Conservation (phyloP, 2,329 filamentous ascomycete genomes). For the Chrysoporthe deuterocubensis region DNA sequence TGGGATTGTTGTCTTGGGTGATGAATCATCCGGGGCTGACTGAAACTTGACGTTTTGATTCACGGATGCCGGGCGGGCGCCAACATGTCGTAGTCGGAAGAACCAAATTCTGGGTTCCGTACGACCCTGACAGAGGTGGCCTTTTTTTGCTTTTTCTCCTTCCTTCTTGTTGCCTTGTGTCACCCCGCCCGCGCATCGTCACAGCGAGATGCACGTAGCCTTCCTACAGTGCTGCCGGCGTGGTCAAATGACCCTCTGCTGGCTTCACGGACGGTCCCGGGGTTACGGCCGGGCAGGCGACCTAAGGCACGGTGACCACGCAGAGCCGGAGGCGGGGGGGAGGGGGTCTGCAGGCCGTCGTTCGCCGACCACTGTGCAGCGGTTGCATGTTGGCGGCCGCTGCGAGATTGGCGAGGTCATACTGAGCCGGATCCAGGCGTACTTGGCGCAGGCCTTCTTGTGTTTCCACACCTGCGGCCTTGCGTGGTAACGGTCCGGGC, state of each 20-base stretch:
- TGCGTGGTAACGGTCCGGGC: slow-evolving; percentile 7
- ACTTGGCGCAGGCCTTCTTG: slow-evolving; percentile 24
- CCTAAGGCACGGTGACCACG: background rate
- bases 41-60: slow-evolving; percentile 24
- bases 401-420: slow-evolving; percentile 45
- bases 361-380: slow-evolving; percentile 20
- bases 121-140: slow-evolving; percentile 5
- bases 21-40: slow-evolving; percentile 13
- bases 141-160: background rate
- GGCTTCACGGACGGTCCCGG: background rate
- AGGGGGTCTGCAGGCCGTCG: slow-evolving; percentile 9
- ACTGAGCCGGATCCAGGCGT: slow-evolving; percentile 31
- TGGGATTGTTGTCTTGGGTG: slow-evolving; percentile 2
- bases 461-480: slow-evolving; percentile 29
- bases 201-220: slow-evolving; percentile 24
- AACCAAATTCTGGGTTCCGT: slow-evolving; percentile 23
- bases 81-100: slow-evolving; percentile 26
- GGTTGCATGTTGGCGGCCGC: slow-evolving; percentile 27
- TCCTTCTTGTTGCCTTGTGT: slow-evolving; percentile 10
- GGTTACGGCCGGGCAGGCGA: slow-evolving; percentile 19
- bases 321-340: background rate
- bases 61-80: slow-evolving; percentile 27
- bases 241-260: slow-evolving; percentile 24
- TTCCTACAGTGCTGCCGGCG: slow-evolving; percentile 2
- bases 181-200: slow-evolving; percentile 4